These are phyloP conservation scores for Trichoderma asperellum DNA, from an alignment of 2,329 filamentous ascomycete species.

Conservation along the genomic window DNA sequence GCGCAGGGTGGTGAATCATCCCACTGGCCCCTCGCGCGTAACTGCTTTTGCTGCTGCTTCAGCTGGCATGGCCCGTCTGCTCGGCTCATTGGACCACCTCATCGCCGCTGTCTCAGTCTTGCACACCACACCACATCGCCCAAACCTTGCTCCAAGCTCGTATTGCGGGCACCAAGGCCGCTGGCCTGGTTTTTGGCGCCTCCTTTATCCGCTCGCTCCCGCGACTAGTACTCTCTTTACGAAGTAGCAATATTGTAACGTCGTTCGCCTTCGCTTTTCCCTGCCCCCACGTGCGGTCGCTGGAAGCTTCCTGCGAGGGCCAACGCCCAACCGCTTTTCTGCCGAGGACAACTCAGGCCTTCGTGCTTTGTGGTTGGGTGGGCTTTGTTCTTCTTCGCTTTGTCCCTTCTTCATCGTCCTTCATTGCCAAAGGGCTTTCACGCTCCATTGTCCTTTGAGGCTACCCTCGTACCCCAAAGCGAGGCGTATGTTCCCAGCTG, in stretches of 20 bases:
- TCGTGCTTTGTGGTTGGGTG: neutral
- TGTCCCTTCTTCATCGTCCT: constrained; percentile 13
- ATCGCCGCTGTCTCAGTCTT: constrained; percentile 25
- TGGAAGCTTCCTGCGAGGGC: constrained; percentile 16
- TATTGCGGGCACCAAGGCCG: constrained; percentile 25
- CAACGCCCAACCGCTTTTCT: constrained; percentile 20
- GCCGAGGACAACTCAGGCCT: constrained; percentile 3
- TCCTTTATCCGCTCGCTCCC: constrained; percentile 25
- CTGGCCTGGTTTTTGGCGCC: constrained; percentile 11
- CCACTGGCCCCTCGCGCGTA: neutral
- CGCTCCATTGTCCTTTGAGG: constrained; percentile 3
- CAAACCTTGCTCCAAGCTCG: constrained; percentile 29
- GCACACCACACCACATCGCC: constrained; percentile 13
- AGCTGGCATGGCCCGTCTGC: constrained; percentile 26
- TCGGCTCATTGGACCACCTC: constrained; percentile 29
- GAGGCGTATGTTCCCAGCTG: constrained; percentile 20
- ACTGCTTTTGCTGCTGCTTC: constrained; percentile 1
- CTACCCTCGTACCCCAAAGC: neutral
- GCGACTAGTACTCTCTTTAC: neutral
- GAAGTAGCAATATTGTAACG: neutral
- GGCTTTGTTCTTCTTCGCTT: neutral
- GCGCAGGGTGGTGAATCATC: neutral
- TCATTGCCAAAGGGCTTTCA: constrained; percentile 16
- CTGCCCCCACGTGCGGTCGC: constrained; percentile 15
- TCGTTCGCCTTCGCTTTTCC: neutral